Base-by-base conservation (phyloP, 371 early-diverging fungal species). In the Mucor indicus region DNA sequence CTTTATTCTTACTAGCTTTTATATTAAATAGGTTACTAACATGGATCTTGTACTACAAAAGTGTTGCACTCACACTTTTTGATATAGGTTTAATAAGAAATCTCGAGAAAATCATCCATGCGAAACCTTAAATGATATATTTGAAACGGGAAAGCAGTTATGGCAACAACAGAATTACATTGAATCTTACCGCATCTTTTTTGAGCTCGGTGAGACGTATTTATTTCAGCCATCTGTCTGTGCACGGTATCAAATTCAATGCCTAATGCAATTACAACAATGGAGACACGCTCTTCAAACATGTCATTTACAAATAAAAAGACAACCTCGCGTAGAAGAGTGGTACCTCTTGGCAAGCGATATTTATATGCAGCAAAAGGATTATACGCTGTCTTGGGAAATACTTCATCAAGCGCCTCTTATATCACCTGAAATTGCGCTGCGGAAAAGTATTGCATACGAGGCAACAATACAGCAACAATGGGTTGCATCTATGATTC, bases 121-220 rank as follows among this genome's bases (percentile, higher is more conserved):
- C 12, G 29, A 50, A 30, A 39, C 56, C 17, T 32, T 56, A 12
- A 32, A 39, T 29, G 56, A 56, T 22, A 33, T 56, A 3, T 56
- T 33, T 22, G 24, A 37, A 10, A 44, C 21, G 10, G 59, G 49
- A 11, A 33, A 45, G 15, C 22, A 37, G 1, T 33, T 58, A 8
- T 62, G 44, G 30, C 25, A 38, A 6, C n/a, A 45, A 16, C 38
- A 32, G 36, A 36, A 51, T 1, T 66, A 62, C 12, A 25, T 16
- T 2, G 58, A 58, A 21, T 38, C 62, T 10, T 66, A 58, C 39
- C 58, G 56, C 9, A 29, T 66, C 9, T 60, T 66, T 46, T 37
- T 37, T 37, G 37, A 41, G 10, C 19, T 51, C 22, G 48, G 31
- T 17, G 27, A 47, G 11, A 41, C 17, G 1, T 29, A 47, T 19